Evolutionary conservation across 1,139 yeast species (phyloP).

Genomic region (Geotrichum candidum): DNA sequence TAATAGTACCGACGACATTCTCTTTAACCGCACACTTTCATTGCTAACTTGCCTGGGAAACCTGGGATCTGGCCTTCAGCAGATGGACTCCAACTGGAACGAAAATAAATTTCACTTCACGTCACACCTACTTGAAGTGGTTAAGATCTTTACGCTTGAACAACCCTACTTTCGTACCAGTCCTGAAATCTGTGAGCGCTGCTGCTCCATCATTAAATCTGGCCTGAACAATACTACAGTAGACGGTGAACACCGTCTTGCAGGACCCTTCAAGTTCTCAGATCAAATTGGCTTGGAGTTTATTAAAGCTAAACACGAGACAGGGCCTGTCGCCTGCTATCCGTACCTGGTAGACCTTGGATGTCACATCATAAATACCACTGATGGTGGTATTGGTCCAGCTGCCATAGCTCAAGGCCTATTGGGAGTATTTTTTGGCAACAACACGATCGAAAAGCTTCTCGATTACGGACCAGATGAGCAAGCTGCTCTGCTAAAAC

Average conservation of each 20-base stretch:
- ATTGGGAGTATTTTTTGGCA: neutral
- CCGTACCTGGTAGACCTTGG: slow-evolving; percentile 1
- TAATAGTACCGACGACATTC: neutral
- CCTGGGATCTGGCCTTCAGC: slow-evolving; percentile 57
- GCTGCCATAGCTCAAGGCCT: neutral
- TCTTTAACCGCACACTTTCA: slow-evolving; percentile 34
- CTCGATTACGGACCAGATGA: neutral
- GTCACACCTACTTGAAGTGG: slow-evolving; percentile 37
- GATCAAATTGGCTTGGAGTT: slow-evolving; percentile 35
- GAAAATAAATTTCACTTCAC: slow-evolving; percentile 43
- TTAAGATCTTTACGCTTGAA: slow-evolving; percentile 42
- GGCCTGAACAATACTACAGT: slow-evolving; percentile 35
- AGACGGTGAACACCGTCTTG: slow-evolving; percentile 40
- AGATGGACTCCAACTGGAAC: slow-evolving; percentile 34
- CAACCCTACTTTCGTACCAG: slow-evolving; percentile 36
- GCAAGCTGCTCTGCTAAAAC: neutral
- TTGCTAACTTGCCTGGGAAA: slow-evolving; percentile 57
- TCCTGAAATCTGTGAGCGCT: slow-evolving; percentile 47
- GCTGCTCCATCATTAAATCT: slow-evolving; percentile 51
- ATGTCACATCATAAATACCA: neutral
- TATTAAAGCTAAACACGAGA: slow-evolving; percentile 35
- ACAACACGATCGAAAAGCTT: neutral
- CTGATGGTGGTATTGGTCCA: slow-evolving; percentile 13
- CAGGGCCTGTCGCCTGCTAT: slow-evolving; percentile 5
- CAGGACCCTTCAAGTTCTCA: slow-evolving; percentile 49